Conservation (phyloP, 306 rosid species). For the Glycine tomentella region DNA sequence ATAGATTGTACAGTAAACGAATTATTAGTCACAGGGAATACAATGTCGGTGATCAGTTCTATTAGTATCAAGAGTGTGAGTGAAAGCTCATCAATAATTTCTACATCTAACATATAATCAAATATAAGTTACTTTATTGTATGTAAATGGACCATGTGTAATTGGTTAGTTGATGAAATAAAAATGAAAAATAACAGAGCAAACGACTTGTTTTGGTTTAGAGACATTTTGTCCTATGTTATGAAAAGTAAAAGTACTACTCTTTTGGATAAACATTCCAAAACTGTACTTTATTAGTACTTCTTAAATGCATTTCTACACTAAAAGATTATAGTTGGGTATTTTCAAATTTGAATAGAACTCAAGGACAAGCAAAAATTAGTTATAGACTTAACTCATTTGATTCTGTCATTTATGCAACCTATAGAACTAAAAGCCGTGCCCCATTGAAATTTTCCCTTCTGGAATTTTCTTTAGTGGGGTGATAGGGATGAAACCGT, state of each 20-base stretch:
- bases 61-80: not conserved
- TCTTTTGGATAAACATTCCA: conserved; percentile 6
- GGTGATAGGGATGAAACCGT: conserved; percentile 20
- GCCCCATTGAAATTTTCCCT: conserved; percentile 12
- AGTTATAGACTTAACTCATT: conserved; percentile 5
- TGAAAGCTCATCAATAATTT: not conserved
- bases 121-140: not conserved
- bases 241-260: conserved; percentile 6
- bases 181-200: not conserved
- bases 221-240: conserved; percentile 5
- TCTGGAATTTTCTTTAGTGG: not conserved
- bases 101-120: not conserved
- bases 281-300: not conserved
- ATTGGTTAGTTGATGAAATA: not conserved
- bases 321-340: conserved; percentile 1
- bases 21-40: not conserved
- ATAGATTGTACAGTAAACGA: not conserved
- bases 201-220: not conserved
- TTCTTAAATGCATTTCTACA: not conserved
- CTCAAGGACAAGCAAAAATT: not conserved
- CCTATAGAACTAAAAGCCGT: not conserved
- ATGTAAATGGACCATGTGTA: not conserved
- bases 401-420: not conserved
- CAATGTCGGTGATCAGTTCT: not conserved
- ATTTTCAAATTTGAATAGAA: conserved; percentile 1